Conservation (phyloP, 2,329 filamentous ascomycete species). For the Hymenoscyphus albidus region DNA sequence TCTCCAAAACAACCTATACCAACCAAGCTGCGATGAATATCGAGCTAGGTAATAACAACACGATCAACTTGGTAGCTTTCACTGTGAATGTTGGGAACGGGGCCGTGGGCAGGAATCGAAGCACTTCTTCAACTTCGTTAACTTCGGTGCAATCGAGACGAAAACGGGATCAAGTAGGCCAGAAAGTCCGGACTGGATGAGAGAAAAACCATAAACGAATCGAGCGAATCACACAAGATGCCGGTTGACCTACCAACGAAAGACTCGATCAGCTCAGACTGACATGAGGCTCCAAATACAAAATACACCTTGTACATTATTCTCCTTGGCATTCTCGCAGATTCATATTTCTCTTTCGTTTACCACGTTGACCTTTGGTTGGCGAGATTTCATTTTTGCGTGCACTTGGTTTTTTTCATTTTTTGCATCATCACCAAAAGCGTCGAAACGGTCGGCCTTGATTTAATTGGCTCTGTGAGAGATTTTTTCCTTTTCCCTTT, state of each 20-base stretch:
- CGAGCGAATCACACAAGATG: neutral
- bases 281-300: neutral
- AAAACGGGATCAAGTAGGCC: neutral
- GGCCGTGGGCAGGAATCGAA: conserved; percentile 13
- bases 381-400: neutral
- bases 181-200: neutral
- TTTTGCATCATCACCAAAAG: neutral
- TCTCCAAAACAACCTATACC: conserved; percentile 36
- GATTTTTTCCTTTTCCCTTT: neutral
- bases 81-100: conserved; percentile 21
- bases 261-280: neutral
- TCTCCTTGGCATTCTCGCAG: neutral
- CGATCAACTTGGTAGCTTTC: conserved; percentile 25
- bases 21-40: conserved; percentile 28
- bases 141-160: neutral
- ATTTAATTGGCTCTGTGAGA: neutral
- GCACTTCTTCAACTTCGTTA: neutral
- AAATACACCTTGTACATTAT: neutral
- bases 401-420: neutral
- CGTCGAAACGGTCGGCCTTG: neutral
- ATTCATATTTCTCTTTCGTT: neutral
- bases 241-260: neutral
- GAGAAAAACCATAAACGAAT: neutral
- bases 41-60: conserved; percentile 27
- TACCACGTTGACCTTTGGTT: no score